These are phyloP conservation scores for Gossypium raimondii DNA, from an alignment of 345 rosid species.

Conservation along the genomic window DNA sequence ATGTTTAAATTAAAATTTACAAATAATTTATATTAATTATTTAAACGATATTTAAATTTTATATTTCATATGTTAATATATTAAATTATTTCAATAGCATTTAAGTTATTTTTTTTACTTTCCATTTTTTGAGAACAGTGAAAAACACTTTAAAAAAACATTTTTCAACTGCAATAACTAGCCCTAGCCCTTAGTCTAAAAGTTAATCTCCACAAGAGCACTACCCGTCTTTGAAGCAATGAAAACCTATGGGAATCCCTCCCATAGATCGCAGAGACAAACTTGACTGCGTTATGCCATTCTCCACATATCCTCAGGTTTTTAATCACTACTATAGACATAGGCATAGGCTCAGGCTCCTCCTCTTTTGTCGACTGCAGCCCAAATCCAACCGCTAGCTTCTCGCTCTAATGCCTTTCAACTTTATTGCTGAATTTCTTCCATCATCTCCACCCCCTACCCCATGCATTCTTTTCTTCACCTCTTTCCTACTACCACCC, in stretches of 20 bases:
- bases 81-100: no score
- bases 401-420: slow-evolving; percentile 77
- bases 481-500: slow-evolving; percentile 87
- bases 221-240: slow-evolving; percentile 60
- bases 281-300: slow-evolving; percentile 79
- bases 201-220: slow-evolving; percentile 74
- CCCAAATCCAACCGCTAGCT: slow-evolving; percentile 83
- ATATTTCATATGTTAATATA: no score
- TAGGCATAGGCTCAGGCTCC: slow-evolving; percentile 6
- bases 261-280: slow-evolving; percentile 47
- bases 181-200: background rate
- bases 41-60: no score
- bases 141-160: no score
- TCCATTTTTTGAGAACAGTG: no score
- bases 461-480: slow-evolving; percentile 53
- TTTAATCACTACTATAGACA: slow-evolving; percentile 61
- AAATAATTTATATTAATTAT: no score
- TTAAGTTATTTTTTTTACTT: no score
- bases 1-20: no score
- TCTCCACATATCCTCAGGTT: slow-evolving; percentile 88
- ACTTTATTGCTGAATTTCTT: slow-evolving; percentile 51
- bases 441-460: slow-evolving; percentile 84
- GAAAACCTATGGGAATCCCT: slow-evolving; percentile 71
- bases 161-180: no score
- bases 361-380: slow-evolving; percentile 62